phyloP scores from a whole-genome alignment of 1,139 yeast genomes.

The Yamadazyma dendronema region DNA sequence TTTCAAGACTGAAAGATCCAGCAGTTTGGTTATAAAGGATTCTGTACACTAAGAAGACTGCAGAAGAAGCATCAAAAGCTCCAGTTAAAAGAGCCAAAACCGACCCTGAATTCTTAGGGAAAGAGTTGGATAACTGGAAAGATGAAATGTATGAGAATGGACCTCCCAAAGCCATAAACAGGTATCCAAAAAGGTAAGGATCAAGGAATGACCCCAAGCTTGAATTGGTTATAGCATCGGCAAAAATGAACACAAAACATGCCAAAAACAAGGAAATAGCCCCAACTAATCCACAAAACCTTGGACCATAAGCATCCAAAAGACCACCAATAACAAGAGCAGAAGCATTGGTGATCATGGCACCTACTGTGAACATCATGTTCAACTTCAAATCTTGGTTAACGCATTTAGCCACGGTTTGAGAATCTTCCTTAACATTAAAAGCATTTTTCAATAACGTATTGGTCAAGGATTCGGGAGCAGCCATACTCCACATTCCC shows the following conservation, averaged over 20 bases:
- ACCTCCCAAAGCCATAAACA: constrained; percentile 45
- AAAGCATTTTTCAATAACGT: constrained; percentile 11
- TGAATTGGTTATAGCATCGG: constrained; percentile 18
- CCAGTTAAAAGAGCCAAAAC: constrained; percentile 46
- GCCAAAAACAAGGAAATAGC: constrained; percentile 38
- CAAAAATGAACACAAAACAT: constrained; percentile 37
- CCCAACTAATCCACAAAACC: constrained; percentile 43
- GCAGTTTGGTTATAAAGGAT: constrained; percentile 25
- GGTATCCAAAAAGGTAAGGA: constrained; percentile 43
- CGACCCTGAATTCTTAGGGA: constrained; percentile 41
- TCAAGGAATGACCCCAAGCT: constrained; percentile 22
- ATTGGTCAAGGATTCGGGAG: constrained; percentile 11
- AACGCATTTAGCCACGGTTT: constrained; percentile 31
- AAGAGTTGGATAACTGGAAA: constrained; percentile 45
- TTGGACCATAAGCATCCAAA: constrained; percentile 43
- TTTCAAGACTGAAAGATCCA: constrained; percentile 30
- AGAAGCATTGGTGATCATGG: constrained; percentile 43
- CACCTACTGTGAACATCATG: constrained; percentile 47
- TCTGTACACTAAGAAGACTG: constrained; percentile 40
- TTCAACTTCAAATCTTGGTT: constrained; percentile 45
- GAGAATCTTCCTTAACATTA: constrained; percentile 9
- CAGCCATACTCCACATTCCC: constrained; percentile 8
- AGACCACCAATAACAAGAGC: constrained; percentile 42
- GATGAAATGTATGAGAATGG: constrained; percentile 46
- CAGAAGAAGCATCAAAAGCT: constrained; percentile 49